Percentiles rank a stretch among this genome's conserved stretches.
phyloP scores from a whole-genome alignment of 108 stramenopile species.

The Skeletonema potamos region DNA sequence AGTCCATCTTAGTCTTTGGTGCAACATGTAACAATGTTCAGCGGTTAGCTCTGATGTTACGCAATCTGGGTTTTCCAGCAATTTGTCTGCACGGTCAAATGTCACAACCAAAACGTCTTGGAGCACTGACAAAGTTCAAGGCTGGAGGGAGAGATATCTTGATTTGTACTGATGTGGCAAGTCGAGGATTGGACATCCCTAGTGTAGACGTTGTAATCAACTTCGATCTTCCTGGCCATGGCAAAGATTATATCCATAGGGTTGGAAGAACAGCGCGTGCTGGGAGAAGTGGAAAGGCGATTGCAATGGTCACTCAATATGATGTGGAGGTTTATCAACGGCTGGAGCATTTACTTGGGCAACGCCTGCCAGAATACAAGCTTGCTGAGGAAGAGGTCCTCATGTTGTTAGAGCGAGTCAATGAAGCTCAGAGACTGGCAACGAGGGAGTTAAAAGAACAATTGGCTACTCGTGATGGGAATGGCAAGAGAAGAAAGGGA shows the following conservation, averaged over 20 bases:
- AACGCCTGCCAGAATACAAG: slow-evolving; percentile 84
- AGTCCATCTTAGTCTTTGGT: slow-evolving; percentile 95
- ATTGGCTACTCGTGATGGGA: slow-evolving; percentile 49
- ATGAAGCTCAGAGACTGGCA: slow-evolving; percentile 94
- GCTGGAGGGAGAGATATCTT: slow-evolving; percentile 79
- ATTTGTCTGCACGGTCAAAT: slow-evolving; percentile 98
- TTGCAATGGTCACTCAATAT: slow-evolving; percentile 99
- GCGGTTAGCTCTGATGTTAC: slow-evolving; percentile 90
- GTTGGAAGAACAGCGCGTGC: slow-evolving; percentile 98
- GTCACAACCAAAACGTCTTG: slow-evolving; percentile 96
- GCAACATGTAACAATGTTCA: slow-evolving; percentile 98
- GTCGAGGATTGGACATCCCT: slow-evolving; percentile 95
- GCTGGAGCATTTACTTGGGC: slow-evolving; percentile 90
- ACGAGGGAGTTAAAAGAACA: slow-evolving; percentile 90
- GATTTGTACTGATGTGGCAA: slow-evolving; percentile 98
- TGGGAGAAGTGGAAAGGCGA: slow-evolving; percentile 92
- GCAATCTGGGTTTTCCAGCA: slow-evolving; percentile 96
- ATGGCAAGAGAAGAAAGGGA: slow-evolving; percentile 46
- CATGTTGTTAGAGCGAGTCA: slow-evolving; percentile 93
- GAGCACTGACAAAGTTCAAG: slow-evolving; percentile 95
- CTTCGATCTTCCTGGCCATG: slow-evolving; percentile 94
- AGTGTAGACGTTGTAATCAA: slow-evolving; percentile 96
- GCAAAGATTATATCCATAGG: slow-evolving; percentile 98
- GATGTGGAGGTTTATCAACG: slow-evolving; percentile 98
- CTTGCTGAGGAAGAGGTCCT: slow-evolving; percentile 89